Conservation (phyloP, 345 rosid species). For the Melastoma malabathricum region DNA sequence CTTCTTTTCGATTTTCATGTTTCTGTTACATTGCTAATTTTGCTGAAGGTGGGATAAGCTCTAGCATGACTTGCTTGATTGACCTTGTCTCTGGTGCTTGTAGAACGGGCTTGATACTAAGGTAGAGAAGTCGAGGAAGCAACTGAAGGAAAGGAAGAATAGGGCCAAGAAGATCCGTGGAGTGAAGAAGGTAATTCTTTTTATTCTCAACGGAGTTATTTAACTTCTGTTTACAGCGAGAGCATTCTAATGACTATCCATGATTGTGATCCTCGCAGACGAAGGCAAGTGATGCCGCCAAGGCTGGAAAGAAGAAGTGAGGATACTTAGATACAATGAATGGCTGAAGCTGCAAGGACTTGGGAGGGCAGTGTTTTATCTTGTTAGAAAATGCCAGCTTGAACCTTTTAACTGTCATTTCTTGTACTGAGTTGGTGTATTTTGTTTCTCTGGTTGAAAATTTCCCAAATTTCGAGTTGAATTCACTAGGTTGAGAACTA, state of each 20-base stretch:
- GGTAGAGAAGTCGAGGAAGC: conserved; percentile 40
- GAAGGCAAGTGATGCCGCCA: conserved; percentile 39
- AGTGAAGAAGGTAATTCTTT: conserved; percentile 31
- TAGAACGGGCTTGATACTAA: conserved; percentile 39
- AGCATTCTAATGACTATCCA: background rate
- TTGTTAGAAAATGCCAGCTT: background rate
- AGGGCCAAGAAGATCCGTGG: conserved; percentile 41
- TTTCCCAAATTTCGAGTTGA: no score
- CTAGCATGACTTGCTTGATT: background rate
- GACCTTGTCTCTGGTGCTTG: background rate
- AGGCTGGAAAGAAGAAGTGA: conserved; percentile 43
- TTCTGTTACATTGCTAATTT: no score
- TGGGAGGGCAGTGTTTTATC: conserved; percentile 1
- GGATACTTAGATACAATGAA: conserved; percentile 1
- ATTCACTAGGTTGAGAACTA: no score
- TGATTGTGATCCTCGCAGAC: conserved; percentile 15
- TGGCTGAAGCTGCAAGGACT: background rate
- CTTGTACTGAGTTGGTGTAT: no score
- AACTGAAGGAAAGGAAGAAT: conserved; percentile 42
- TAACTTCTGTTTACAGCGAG: background rate
- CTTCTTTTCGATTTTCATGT: no score
- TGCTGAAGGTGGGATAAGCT: no score
- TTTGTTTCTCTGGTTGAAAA: no score
- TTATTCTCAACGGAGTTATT: background rate
- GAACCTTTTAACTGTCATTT: background rate